Evolutionary conservation across 805 yeast genomes (phyloP), one percentile per base, ranked within the genome.

Genomic region (Teunomyces panamensis): DNA sequence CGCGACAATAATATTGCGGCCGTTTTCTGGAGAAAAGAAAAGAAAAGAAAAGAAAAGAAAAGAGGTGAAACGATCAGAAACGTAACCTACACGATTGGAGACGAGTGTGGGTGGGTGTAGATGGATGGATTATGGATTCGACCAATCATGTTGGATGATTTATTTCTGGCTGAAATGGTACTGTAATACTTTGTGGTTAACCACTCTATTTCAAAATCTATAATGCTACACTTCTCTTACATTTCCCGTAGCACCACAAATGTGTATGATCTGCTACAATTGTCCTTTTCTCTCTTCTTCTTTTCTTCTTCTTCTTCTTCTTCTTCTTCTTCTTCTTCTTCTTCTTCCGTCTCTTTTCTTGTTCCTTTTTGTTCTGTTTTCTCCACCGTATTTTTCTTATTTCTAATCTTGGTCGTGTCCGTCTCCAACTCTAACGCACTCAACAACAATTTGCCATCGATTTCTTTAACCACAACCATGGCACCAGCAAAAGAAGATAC

Each of bases 401-500:
- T n/a, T 14, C 9, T 7, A 13, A 20, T 20, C 24, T 20, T 20
- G 24, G 30, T 44, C 43, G 32, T 36, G 30, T 17, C 34, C 30
- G 30, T 11, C 13, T 8, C 33, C 20, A 26, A 13, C 27, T 28
- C 14, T 10, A 8, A 20, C 30, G 9, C 28, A 11, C 42, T 17
- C 32, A 28, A 13, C 13, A 34, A 35, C 13, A 20, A 9, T 43
- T 43, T 46, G 42, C 42, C 49, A 34, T 43, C 43, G 46, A 32
- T 27, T 26, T 35, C 42, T 36, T 20, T 20, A 20, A 32, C 30
- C 13, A 30, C 20, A 45, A 49, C 37, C 33, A 69, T 70, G 75
- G 65, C 74, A n/a, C 73, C 73, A 20, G 58, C 59, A 24, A 67
- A 62, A 57, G 72, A 67, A 36, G 49, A 33, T 42, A 49, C 44